Conservation (phyloP, 2,329 filamentous ascomycete genomes). For the Cladosporium velox region DNA sequence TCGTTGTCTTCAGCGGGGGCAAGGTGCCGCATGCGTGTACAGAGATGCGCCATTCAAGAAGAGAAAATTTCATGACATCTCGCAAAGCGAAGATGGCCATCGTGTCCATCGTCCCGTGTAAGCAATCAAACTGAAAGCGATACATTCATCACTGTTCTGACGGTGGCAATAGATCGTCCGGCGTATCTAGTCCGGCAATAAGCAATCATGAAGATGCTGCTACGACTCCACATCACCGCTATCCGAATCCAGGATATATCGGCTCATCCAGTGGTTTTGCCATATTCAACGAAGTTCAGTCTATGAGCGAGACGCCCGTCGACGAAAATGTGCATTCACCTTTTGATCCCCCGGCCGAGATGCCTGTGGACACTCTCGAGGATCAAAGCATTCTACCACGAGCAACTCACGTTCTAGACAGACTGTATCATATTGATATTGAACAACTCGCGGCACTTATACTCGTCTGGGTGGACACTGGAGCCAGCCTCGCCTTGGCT, state of each 20-base stretch:
- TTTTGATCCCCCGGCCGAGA: not conserved
- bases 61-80: slow-evolving; percentile 21
- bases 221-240: slow-evolving; percentile 27
- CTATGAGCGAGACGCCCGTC: slow-evolving; percentile 23
- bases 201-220: slow-evolving; percentile 17
- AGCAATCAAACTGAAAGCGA: not conserved
- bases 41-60: slow-evolving; percentile 35
- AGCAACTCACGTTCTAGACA: slow-evolving; percentile 9
- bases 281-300: slow-evolving; percentile 37
- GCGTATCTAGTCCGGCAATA: slow-evolving; percentile 20
- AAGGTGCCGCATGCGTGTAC: slow-evolving; percentile 30
- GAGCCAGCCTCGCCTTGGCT: slow-evolving; percentile 34
- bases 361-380: slow-evolving; percentile 6
- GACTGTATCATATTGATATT: slow-evolving; percentile 17
- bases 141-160: not conserved
- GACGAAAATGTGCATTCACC: slow-evolving; percentile 2
- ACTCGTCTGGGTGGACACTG: slow-evolving; percentile 30
- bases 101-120: not conserved
- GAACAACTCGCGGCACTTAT: slow-evolving; percentile 28
- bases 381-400: slow-evolving; percentile 7
- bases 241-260: slow-evolving; percentile 40
- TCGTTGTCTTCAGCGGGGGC: slow-evolving; percentile 30
- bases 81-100: slow-evolving; percentile 5
- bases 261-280: slow-evolving; percentile 37
- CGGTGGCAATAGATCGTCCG: slow-evolving; percentile 1